phyloP scores from a whole-genome alignment of 75 land plant genomes.

The Ceratopteris richardii region DNA sequence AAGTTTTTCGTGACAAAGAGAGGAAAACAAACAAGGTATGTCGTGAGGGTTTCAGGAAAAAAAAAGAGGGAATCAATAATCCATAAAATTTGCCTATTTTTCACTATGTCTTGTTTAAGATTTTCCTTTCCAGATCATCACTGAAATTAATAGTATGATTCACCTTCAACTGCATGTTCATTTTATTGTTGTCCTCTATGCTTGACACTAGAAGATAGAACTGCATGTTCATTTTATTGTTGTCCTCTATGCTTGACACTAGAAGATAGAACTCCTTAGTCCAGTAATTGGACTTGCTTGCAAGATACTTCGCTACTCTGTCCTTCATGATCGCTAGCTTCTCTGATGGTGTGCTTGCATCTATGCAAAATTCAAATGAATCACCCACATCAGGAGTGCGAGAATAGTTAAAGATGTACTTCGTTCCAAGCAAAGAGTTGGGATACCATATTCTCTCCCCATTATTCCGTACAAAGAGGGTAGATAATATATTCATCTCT shows the following conservation, averaged over 20 bases:
- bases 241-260: too few relatives aligned
- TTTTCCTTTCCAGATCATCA: background rate
- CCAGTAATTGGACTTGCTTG: constrained; percentile 4
- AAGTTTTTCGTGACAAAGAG: too few relatives aligned
- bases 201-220: constrained; percentile 3
- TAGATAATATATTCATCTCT: constrained; percentile 16
- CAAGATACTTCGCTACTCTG: constrained; percentile 13
- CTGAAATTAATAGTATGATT: constrained; percentile 11
- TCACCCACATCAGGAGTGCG: constrained; percentile 27
- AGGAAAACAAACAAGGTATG: too few relatives aligned
- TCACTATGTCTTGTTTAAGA: too few relatives aligned
- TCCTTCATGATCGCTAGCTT: constrained; percentile 22
- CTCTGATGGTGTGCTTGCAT: constrained; percentile 12
- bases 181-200: constrained; percentile 9
- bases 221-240: too few relatives aligned
- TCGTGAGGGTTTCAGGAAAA: too few relatives aligned
- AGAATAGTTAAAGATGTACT: constrained; percentile 16
- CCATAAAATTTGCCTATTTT: too few relatives aligned
- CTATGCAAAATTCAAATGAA: constrained; percentile 13
- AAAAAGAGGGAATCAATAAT: too few relatives aligned
- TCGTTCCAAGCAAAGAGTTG: constrained; percentile 16
- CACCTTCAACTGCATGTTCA: constrained; percentile 9
- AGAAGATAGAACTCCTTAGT: constrained; percentile 11
- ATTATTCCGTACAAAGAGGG: constrained; percentile 10
- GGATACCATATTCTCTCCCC: constrained; percentile 21